phyloP scores from a whole-genome alignment of 331 rosid genomes.

The Malus hybrid region DNA sequence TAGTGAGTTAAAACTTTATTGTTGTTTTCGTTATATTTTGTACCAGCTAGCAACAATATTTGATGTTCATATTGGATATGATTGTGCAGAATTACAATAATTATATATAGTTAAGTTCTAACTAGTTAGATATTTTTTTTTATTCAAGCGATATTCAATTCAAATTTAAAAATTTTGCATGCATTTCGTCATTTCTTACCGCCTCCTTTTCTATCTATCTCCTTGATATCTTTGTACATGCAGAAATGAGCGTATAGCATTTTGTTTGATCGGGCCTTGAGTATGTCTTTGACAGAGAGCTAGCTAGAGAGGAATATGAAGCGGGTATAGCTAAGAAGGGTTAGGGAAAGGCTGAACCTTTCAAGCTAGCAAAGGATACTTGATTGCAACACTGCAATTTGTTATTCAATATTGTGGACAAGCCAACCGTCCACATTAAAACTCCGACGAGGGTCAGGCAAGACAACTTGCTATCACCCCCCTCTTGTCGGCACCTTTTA shows the following conservation, averaged over 20 bases:
- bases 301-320: not conserved
- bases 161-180: no score
- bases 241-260: no score
- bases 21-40: no score
- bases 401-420: not conserved
- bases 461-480: not conserved
- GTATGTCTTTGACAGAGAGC: no score
- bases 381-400: not conserved
- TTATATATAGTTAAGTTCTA: no score
- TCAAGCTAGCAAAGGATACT: not conserved
- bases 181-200: no score
- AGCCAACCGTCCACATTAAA: not conserved
- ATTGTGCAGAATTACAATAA: not conserved
- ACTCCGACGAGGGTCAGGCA: not conserved
- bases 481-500: no score
- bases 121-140: no score
- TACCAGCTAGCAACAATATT: not conserved
- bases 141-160: no score
- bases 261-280: no score
- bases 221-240: no score
- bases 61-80: not conserved
- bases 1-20: accelerated
- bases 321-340: not conserved
- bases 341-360: not conserved
- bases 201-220: no score